Evolutionary conservation across 768 basidiomycete species (phyloP).

Genomic region (Phaeolepiota aurea): DNA sequence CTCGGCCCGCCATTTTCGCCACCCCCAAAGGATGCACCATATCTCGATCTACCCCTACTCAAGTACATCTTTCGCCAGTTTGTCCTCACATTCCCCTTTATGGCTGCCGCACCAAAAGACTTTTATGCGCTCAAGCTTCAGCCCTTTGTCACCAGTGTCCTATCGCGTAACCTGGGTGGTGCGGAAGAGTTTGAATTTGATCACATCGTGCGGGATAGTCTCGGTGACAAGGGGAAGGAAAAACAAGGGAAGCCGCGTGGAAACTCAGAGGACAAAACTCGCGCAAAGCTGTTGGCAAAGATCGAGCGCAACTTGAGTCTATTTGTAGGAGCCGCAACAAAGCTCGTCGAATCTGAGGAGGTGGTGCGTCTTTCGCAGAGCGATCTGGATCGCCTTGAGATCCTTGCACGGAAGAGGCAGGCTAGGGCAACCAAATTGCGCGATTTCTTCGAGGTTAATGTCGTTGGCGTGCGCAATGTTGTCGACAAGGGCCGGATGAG

Average conservation of each 20-base stretch:
- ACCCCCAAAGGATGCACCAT: constrained; percentile 47
- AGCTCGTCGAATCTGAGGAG: constrained; percentile 78
- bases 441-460: constrained; percentile 80
- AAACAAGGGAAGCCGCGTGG: neutral
- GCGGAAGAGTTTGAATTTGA: constrained; percentile 39
- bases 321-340: constrained; percentile 75
- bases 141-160: constrained; percentile 79
- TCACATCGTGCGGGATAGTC: neutral
- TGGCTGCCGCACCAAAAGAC: constrained; percentile 77
- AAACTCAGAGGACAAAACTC: constrained; percentile 27
- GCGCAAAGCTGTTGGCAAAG: constrained; percentile 65
- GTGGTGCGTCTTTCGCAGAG: constrained; percentile 82
- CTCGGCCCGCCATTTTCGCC: constrained; percentile 85
- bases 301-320: constrained; percentile 80
- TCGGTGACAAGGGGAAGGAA: neutral
- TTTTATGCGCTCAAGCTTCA: constrained; percentile 96
- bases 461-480: constrained; percentile 81
- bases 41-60: constrained; percentile 78
- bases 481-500: constrained; percentile 80
- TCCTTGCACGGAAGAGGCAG: constrained; percentile 55
- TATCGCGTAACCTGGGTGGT: constrained; percentile 71
- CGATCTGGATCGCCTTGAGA: constrained; percentile 76
- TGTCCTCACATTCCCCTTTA: constrained; percentile 91
- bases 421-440: constrained; percentile 35
- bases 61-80: constrained; percentile 89